phyloP scores from a whole-genome alignment of 148 eudicot species.

The Limonium bicolor region DNA sequence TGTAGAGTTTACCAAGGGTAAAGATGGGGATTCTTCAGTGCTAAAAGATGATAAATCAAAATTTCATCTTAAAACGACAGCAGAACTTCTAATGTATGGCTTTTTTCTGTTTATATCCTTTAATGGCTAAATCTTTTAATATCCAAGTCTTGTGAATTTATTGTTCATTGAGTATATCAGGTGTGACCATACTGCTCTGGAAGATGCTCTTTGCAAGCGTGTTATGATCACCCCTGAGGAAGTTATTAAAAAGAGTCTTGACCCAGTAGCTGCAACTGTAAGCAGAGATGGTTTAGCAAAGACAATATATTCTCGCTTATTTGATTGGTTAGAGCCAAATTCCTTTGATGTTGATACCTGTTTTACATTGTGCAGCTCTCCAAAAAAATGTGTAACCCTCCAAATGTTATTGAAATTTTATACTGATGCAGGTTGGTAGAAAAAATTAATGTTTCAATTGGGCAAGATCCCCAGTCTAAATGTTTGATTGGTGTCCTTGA shows the following conservation, averaged over 20 bases:
- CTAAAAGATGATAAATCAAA: conserved; percentile 10
- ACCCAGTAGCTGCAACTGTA: conserved; percentile 21
- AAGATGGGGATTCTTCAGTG: conserved; percentile 7
- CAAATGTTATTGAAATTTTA: background rate
- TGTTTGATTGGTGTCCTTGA: conserved; percentile 96
- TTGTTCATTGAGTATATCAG: conserved; percentile 5
- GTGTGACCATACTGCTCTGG: conserved; percentile 7
- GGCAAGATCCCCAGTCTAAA: conserved; percentile 83
- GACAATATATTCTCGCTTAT: conserved; percentile 70
- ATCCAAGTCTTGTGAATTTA: background rate
- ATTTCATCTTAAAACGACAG: conserved; percentile 10
- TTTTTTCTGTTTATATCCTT: background rate
- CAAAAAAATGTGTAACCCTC: background rate
- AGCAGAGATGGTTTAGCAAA: conserved; percentile 92
- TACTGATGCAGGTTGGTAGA: conserved; percentile 70
- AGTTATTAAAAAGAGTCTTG: conserved; percentile 12
- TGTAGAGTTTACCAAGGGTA: conserved; percentile 9
- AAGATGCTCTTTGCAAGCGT: conserved; percentile 12
- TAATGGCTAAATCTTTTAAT: background rate
- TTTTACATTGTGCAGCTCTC: background rate
- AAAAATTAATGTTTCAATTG: conserved; percentile 78
- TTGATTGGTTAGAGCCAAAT: conserved; percentile 47
- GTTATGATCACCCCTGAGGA: conserved; percentile 12
- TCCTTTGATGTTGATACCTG: background rate
- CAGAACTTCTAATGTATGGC: conserved; percentile 10